These are phyloP conservation scores for Linnemannia schmuckeri DNA, from an alignment of 192 early-diverging fungal species.

Conservation along the genomic window DNA sequence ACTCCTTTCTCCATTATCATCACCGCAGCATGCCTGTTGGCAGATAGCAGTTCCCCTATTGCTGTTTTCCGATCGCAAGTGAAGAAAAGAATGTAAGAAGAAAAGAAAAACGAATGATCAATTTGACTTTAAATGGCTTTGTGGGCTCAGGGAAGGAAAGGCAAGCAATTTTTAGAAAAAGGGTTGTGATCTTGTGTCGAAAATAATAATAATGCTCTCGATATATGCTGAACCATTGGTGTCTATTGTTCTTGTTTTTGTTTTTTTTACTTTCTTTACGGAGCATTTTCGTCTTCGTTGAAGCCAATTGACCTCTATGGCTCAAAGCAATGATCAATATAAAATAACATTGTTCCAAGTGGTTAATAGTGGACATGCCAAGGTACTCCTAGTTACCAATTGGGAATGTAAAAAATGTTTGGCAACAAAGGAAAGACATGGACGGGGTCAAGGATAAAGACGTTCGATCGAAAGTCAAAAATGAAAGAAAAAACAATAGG, in stretches of 20 bases:
- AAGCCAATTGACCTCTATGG: too few relatives aligned
- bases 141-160: background rate
- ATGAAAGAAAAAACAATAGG: background rate
- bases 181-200: background rate
- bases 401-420: too few relatives aligned
- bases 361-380: too few relatives aligned
- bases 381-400: too few relatives aligned
- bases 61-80: background rate
- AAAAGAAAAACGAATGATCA: background rate
- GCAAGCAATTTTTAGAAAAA: slow-evolving; percentile 8
- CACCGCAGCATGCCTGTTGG: background rate
- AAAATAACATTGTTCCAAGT: too few relatives aligned
- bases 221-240: background rate
- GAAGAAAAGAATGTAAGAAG: too few relatives aligned
- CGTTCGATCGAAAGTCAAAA: too few relatives aligned
- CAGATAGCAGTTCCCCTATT: background rate
- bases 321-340: too few relatives aligned
- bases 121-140: background rate
- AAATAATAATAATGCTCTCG: background rate
- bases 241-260: background rate
- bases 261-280: background rate
- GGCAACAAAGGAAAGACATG: too few relatives aligned
- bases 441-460: too few relatives aligned
- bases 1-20: background rate
- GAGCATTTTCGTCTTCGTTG: background rate